A percentile compares a stretch with the other conserved stretches of the same genome.
Evolutionary conservation across 495 filamentous ascomycete genomes (phyloP).

Genomic region (Neurospora sp.): DNA sequence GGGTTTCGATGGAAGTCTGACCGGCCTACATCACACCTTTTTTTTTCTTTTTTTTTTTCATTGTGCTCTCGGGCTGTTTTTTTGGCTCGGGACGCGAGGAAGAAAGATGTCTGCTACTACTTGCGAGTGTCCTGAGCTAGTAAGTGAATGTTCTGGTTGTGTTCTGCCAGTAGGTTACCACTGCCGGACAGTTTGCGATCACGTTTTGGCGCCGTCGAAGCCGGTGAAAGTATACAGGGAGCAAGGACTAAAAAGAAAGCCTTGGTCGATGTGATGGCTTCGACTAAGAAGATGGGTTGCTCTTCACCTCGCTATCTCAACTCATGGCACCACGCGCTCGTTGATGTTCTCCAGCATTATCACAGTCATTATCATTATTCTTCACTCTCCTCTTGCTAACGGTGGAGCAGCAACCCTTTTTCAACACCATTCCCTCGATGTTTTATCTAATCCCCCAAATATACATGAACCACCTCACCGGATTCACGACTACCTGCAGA

Average conservation of each 20-base stretch:
- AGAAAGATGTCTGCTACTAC: slow-evolving; percentile 16
- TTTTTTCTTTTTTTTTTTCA: slow-evolving; percentile 34
- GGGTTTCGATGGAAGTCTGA: slow-evolving; percentile 56
- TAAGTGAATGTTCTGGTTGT: too few species aligned
- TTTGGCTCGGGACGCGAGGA: slow-evolving; percentile 27
- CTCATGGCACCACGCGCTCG: neutral
- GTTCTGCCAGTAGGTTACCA: too few species aligned
- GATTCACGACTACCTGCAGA: neutral
- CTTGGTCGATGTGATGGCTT: neutral
- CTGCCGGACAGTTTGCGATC: neutral
- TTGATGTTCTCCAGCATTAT: too few species aligned
- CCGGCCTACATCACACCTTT: slow-evolving; percentile 32
- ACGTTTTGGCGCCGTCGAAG: neutral
- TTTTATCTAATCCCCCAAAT: neutral
- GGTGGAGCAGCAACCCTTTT: too few species aligned
- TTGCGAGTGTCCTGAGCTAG: too few species aligned
- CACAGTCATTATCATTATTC: neutral
- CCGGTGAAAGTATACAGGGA: neutral
- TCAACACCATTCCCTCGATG: neutral
- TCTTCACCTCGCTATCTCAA: neutral
- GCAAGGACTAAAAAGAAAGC: neutral
- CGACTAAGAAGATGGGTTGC: neutral
- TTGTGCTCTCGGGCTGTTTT: slow-evolving; percentile 30
- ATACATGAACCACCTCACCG: neutral
- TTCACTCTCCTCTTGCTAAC: too few species aligned